Base-by-base conservation (phyloP, 345 rosid genomes). In the Dimocarpus longan region DNA sequence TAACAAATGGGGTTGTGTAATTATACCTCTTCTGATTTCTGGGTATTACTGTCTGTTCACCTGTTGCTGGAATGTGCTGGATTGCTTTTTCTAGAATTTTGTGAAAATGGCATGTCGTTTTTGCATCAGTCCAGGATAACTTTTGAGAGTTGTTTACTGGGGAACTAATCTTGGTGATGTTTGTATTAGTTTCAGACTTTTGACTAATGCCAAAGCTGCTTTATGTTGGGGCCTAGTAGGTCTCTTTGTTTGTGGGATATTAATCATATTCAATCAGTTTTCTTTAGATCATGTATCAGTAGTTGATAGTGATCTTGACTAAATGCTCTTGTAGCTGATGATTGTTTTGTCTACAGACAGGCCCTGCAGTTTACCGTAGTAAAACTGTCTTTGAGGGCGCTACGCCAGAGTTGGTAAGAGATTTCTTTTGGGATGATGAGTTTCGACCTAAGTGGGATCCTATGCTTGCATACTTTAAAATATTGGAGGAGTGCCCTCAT, bases 351-450 rank as follows among this genome's bases (percentile, higher is more conserved):
- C 83, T 80, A 70, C 93, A 96, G 99, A 78, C 76, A 50, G 92
- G 93, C 73, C 98, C 94, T 60, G 84, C 91, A 63, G 73, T 89
- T 71, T 90, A 78, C 65, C 92, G 94, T 10, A 96, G 94, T 80
- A 87, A 93, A 83, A 92, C 98, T 84, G 97, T 96, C 73, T 96
- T 91, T 81, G 99, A 96, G 88, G 97, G 92, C 82, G 98, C 93
- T 57, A 85, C 88, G n/a, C 91, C 97, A 10, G 98, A 93, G 19
- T 73, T 91, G 85, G 98, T 94, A 39, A 90, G 98, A 86, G 99
- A 96, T 86, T 96, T 96, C 90, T 96, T 96, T 80, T 96, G 99
- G 99, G 99, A 94, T 82, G 98, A 96, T 78, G 98, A 93, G 66
- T 92, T 94, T 86, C 89, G 99, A 50, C 92, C 92, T 5, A 94